Base-by-base conservation (phyloP, 192 early-diverging fungal genomes). In the Rhizophagus sp. region DNA sequence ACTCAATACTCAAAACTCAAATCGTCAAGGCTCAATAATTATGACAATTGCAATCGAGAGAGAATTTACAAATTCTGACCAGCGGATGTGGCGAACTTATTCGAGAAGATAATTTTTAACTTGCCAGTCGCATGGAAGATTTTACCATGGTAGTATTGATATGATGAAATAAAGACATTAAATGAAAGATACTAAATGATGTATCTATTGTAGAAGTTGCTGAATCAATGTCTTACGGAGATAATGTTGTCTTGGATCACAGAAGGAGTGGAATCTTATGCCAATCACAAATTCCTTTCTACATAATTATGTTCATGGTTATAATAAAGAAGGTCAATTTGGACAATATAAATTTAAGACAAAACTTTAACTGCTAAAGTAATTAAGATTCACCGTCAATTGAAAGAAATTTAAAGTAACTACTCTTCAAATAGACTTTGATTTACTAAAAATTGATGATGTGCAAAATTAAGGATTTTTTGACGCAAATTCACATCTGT, bases 181-280 rank as follows among this genome's bases (percentile, higher is more conserved):
- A 1, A 30, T 30, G 30, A 30, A n/a, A n/a, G n/a, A n/a, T n/a
- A n/a, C n/a, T n/a, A n/a, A n/a, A 30, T 30, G 30, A 30, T 30
- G 30, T 30, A 30, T 30, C 30, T 30, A 1, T 30, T 30, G 89
- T 92, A 79, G 82, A 91, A 15, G 98, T 97, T 0, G 94, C 98
- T 7, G 96, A 97, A 33, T 85, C 94, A 30, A 95, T 98, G 61
- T 91, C 94, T 0, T 89, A 93, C 73, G 93, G 89, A 7, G 97
- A 97, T 80, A 65, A 95, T 4, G 89, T 98, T 13, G 96, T 79
- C 90, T 90, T 62, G 82, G 90, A 61, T 87, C 90, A 25, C 82
- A 79, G 39, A 94, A 97, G 79, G 92, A 96, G 72, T 99, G 96
- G 95, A 89, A 91, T 9, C 85, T 99, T 47, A 92, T 99, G 93